A percentile compares a stretch with the other conserved stretches of the same genome.
Evolutionary conservation across 495 filamentous ascomycete genomes (phyloP).

Genomic region (Hypoxylon fragiforme): DNA sequence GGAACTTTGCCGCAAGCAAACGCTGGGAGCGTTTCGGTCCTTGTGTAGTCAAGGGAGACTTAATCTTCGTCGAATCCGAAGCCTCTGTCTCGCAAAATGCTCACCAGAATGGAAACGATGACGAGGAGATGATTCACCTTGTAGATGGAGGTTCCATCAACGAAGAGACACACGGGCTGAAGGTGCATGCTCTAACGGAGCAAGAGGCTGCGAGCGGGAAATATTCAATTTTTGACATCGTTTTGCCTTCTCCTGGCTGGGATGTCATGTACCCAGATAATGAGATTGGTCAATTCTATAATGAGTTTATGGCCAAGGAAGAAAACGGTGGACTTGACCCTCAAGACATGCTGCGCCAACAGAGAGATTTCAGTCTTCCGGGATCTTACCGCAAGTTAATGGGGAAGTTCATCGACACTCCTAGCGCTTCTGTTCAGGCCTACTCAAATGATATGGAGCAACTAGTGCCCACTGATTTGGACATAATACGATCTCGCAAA

Average conservation of each 20-base stretch:
- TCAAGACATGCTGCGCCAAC: conserved; percentile 79
- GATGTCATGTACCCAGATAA: conserved; percentile 87
- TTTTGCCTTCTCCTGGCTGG: conserved; percentile 92
- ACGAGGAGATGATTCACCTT: conserved; percentile 54
- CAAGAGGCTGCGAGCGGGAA: conserved; percentile 79
- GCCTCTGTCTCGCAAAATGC: conserved; percentile 25
- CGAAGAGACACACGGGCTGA: conserved; percentile 65
- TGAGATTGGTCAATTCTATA: conserved; percentile 78
- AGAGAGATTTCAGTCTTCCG: conserved; percentile 85
- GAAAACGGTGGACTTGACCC: conserved; percentile 79
- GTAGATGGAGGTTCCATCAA: conserved; percentile 67
- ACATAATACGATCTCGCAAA: conserved; percentile 46
- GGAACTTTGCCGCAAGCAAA: conserved; percentile 80
- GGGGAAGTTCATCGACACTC: conserved; percentile 59
- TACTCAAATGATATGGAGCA: conserved; percentile 77
- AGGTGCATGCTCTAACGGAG: conserved; percentile 72
- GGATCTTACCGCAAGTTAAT: conserved; percentile 86
- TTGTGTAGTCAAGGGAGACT: conserved; percentile 79
- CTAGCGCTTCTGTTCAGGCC: conserved; percentile 65
- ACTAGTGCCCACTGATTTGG: conserved; percentile 82
- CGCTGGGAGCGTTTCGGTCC: conserved; percentile 74
- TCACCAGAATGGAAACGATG: conserved; percentile 25
- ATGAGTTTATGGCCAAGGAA: conserved; percentile 76
- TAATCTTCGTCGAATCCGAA: conserved; percentile 64
- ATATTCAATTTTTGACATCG: conserved; percentile 84